phyloP scores from a whole-genome alignment of 192 early-diverging fungal genomes.

The Coemansia sp. region DNA sequence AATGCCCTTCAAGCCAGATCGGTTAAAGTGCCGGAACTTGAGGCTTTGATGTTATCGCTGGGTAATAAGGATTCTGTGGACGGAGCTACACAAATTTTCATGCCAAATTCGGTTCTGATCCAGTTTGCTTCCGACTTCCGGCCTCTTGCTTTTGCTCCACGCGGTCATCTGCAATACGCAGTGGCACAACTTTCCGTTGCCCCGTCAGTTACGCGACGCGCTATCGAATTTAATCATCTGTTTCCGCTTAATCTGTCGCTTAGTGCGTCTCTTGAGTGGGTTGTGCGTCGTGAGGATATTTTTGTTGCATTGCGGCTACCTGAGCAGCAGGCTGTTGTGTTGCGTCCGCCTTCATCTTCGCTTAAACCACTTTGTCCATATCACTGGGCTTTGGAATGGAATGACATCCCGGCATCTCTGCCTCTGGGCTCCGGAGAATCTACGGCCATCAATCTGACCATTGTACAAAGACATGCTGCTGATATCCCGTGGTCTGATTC shows the following conservation, averaged over 20 bases:
- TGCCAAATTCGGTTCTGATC: not conserved
- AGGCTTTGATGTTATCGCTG: not conserved
- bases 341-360: constrained; percentile 8
- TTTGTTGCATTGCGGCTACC: constrained; percentile 25
- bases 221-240: constrained; percentile 38
- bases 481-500: constrained; percentile 41
- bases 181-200: not conserved
- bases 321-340: constrained; percentile 10
- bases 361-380: constrained; percentile 16
- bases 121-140: constrained; percentile 24
- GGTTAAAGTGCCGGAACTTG: constrained; percentile 10
- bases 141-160: constrained; percentile 19
- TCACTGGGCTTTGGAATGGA: constrained; percentile 42
- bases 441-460: constrained; percentile 13
- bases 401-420: constrained; percentile 21
- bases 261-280: constrained; percentile 21
- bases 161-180: constrained; percentile 26
- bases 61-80: not conserved
- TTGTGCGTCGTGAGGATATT: constrained; percentile 14
- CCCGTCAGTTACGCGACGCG: not conserved
- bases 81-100: not conserved
- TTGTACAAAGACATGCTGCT: constrained; percentile 13
- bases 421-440: constrained; percentile 48
- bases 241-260: constrained; percentile 37
- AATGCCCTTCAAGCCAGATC: not conserved